Percentiles rank a stretch among this genome's conserved stretches.
These are phyloP conservation scores for Neofusicoccum sp. DNA, from an alignment of 2,329 filamentous ascomycete species.

Conservation along the genomic window DNA sequence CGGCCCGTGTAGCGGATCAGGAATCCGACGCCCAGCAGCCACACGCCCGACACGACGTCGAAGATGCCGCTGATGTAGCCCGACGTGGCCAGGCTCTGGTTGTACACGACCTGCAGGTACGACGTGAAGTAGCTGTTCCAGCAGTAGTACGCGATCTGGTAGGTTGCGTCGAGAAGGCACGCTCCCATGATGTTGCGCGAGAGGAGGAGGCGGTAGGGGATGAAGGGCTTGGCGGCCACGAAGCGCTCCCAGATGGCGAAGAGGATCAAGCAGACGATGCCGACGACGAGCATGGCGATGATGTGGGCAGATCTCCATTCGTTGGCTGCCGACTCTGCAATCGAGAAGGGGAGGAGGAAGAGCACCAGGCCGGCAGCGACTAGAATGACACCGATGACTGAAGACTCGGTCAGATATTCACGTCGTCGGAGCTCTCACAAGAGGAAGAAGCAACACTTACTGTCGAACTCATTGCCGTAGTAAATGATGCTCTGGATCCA, in stretches of 20 bases:
- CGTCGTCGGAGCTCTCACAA: background rate
- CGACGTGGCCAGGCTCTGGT: slow-evolving; percentile 29
- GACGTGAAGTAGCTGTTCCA: slow-evolving; percentile 44
- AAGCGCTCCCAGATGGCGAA: slow-evolving; percentile 42
- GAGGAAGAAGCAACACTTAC: slow-evolving; percentile 17
- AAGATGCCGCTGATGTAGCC: slow-evolving; percentile 41
- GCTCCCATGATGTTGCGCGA: slow-evolving; percentile 53
- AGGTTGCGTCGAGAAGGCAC: slow-evolving; percentile 45
- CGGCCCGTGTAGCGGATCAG: slow-evolving; percentile 18
- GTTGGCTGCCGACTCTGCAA: slow-evolving; percentile 19
- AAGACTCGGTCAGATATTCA: slow-evolving; percentile 19
- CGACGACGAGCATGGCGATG: slow-evolving; percentile 42
- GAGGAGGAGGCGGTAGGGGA: slow-evolving; percentile 47
- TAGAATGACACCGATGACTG: slow-evolving; percentile 58
- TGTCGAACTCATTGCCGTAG: slow-evolving; percentile 63
- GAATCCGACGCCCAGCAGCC: slow-evolving; percentile 22
- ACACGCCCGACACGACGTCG: slow-evolving; percentile 33
- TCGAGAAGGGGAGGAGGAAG: slow-evolving; percentile 65
- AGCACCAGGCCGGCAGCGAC: slow-evolving; percentile 60
- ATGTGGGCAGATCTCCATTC: slow-evolving; percentile 40
- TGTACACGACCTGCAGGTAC: slow-evolving; percentile 41
- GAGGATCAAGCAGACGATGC: slow-evolving; percentile 34
- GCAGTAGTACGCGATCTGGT: slow-evolving; percentile 21
- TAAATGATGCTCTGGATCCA: slow-evolving; percentile 46
- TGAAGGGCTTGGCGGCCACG: slow-evolving; percentile 40